Evolutionary conservation across 371 early-diverging fungal genomes (phyloP).

Genomic region (Parasitella parasitica): DNA sequence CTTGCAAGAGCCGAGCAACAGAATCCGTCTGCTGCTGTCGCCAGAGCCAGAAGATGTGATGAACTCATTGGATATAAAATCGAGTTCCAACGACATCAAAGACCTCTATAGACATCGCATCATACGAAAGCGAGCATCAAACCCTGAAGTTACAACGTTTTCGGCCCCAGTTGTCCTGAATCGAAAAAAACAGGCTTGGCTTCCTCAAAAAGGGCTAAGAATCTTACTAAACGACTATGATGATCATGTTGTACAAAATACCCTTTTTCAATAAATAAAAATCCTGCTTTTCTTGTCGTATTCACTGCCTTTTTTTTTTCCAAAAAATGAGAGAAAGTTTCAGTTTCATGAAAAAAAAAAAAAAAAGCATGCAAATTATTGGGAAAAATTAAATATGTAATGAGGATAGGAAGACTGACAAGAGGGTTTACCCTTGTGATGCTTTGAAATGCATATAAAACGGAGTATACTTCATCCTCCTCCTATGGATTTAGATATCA

Average conservation of each 20-base stretch:
- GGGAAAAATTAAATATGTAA: no score
- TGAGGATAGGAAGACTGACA: no score
- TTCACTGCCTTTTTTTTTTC: background rate
- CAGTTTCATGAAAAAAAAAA: no score
- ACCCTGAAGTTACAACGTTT: constrained; percentile 22
- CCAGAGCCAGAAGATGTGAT: constrained; percentile 4
- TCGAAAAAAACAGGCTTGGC: constrained; percentile 3
- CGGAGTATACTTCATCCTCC: no score
- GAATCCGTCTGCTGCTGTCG: background rate
- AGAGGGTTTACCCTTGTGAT: no score
- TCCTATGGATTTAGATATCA: no score
- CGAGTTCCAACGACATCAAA: constrained; percentile 4
- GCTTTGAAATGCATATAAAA: no score
- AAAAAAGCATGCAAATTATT: no score
- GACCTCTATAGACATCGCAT: constrained; percentile 42
- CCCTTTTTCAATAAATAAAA: constrained; percentile 1
- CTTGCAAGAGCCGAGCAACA: constrained; percentile 21
- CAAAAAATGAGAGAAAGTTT: no score
- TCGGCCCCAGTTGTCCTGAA: background rate
- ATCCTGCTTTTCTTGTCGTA: background rate
- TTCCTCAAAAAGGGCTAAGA: constrained; percentile 39
- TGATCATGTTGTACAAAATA: background rate
- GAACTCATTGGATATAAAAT: background rate
- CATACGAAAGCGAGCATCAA: constrained; percentile 37
- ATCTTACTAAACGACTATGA: constrained; percentile 31